Evolutionary conservation across 345 rosid species (phyloP).

Genomic region (Cochlearia excelsa): DNA sequence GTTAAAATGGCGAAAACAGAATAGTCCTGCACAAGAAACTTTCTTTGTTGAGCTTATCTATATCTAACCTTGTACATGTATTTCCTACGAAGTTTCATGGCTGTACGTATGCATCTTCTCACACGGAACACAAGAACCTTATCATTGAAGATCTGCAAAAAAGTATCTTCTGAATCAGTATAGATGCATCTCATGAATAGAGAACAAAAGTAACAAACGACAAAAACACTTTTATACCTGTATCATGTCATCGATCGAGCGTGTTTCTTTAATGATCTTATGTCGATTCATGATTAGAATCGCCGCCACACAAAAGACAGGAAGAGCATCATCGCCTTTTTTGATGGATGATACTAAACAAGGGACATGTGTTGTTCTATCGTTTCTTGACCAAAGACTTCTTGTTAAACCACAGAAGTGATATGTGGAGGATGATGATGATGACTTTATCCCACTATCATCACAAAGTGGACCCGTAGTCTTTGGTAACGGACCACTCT

Average conservation of each 20-base stretch:
- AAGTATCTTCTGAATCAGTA: constrained; percentile 22
- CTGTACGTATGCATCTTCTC: constrained; percentile 61
- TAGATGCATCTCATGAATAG: constrained; percentile 13
- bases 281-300: constrained; percentile 85
- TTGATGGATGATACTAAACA: constrained; percentile 49
- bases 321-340: constrained; percentile 64
- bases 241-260: constrained; percentile 85
- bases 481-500: constrained; percentile 39
- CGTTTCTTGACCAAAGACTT: constrained; percentile 64
- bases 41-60: constrained; percentile 15
- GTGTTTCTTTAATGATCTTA: constrained; percentile 76
- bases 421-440: constrained; percentile 40
- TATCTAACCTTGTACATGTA: constrained; percentile 69
- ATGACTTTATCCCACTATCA: constrained; percentile 46
- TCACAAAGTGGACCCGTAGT: constrained; percentile 44
- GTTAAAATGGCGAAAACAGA: constrained; percentile 29
- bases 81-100: constrained; percentile 83
- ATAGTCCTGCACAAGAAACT: constrained; percentile 1
- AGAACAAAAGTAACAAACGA: background rate
- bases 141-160: constrained; percentile 81
- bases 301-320: constrained; percentile 91
- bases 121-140: constrained; percentile 66
- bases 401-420: constrained; percentile 76
- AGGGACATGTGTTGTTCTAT: constrained; percentile 46
- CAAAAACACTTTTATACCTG: constrained; percentile 47